These are phyloP conservation scores for Elaeis oleifera DNA, from an alignment of 202 grass and related monocot genomes.

Conservation along the genomic window DNA sequence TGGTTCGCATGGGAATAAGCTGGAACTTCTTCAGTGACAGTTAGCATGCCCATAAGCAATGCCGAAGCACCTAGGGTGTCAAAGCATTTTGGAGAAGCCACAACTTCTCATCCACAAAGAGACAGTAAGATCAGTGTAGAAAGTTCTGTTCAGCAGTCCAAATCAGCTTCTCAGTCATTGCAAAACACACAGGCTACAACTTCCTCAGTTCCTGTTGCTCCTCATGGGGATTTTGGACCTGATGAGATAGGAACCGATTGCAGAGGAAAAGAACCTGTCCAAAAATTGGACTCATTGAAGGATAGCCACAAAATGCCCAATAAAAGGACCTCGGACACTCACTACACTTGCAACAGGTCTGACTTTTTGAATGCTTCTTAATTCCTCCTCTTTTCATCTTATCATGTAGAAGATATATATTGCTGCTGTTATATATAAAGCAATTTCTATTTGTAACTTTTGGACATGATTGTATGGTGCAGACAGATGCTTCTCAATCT, in stretches of 20 bases:
- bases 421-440: background rate
- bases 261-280: constrained; percentile 40
- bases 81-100: constrained; percentile 35
- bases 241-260: constrained; percentile 29
- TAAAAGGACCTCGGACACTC: constrained; percentile 41
- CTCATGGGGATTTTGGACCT: constrained; percentile 24
- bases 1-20: constrained; percentile 30
- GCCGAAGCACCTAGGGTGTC: constrained; percentile 33
- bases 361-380: background rate
- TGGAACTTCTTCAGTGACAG: constrained; percentile 34
- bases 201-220: constrained; percentile 13
- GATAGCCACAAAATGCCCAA: constrained; percentile 40
- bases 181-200: constrained; percentile 5
- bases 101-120: constrained; percentile 23
- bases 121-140: constrained; percentile 32
- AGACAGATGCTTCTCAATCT: constrained; percentile 38
- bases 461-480: constrained; percentile 27
- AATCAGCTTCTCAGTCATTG: constrained; percentile 19
- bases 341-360: constrained; percentile 50
- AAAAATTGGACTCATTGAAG: constrained; percentile 44
- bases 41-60: constrained; percentile 45
- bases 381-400: constrained; percentile 3
- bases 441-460: constrained; percentile 19
- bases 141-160: constrained; percentile 17
- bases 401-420: constrained; percentile 6